These are phyloP conservation scores for Paracamarosporium sp. DNA, from an alignment of 2,329 filamentous ascomycete species.

Conservation along the genomic window DNA sequence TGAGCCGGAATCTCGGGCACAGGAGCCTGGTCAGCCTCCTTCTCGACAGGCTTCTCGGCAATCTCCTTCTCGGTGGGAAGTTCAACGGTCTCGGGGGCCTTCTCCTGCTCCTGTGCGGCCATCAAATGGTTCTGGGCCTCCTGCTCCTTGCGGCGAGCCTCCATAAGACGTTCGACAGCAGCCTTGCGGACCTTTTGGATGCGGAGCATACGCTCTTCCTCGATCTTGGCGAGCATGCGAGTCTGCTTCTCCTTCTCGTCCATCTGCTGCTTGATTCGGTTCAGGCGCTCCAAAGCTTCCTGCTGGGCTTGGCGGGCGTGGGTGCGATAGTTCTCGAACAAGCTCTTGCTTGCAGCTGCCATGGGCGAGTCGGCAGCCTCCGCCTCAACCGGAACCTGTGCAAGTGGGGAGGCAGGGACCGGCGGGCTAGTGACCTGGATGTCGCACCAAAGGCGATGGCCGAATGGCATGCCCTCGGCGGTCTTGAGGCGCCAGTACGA, in stretches of 20 bases:
- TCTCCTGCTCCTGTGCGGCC: constrained; percentile 37
- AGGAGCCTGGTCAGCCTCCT: constrained; percentile 24
- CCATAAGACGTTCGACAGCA: constrained; percentile 42
- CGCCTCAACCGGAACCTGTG: constrained; percentile 11
- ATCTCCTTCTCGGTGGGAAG: constrained; percentile 44
- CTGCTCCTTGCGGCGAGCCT: constrained; percentile 41
- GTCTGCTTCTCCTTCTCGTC: constrained; percentile 15
- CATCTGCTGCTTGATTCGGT: constrained; percentile 30
- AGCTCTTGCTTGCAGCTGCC: not conserved
- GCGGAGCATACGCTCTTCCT: constrained; percentile 27
- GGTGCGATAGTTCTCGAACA: not conserved
- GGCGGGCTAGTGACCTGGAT: constrained; percentile 66
- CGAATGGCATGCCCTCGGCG: constrained; percentile 80
- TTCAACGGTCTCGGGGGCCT: constrained; percentile 30
- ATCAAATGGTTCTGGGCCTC: constrained; percentile 34
- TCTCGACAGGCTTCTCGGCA: constrained; percentile 27
- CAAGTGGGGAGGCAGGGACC: constrained; percentile 14
- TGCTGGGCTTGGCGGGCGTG: constrained; percentile 4
- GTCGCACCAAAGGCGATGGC: constrained; percentile 95
- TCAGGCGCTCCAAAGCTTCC: constrained; percentile 38
- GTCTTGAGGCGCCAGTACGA: constrained; percentile 97
- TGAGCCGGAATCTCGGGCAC: constrained; percentile 24
- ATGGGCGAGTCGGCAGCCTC: constrained; percentile 22
- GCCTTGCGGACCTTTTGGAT: constrained; percentile 41
- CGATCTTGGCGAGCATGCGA: constrained; percentile 25